Base-by-base conservation (phyloP, 768 basidiomycete genomes). In the Termitomyces sp. region DNA sequence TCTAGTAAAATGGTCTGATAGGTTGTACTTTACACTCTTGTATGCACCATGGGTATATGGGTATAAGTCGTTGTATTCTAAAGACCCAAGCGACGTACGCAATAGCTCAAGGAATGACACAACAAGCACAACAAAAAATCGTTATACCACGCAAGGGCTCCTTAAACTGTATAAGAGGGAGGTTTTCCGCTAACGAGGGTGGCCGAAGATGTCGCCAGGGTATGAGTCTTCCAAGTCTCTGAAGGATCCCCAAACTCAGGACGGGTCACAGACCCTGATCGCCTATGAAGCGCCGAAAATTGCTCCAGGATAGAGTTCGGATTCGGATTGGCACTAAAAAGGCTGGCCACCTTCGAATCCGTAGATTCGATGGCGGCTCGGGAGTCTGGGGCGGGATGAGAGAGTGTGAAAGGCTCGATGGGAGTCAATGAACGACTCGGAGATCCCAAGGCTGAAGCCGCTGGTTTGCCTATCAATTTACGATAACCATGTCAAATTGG, bases 371-470 rank as follows among this genome's bases (percentile, higher is more conserved):
- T 11, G 17, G 47, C 41, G 23, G 55, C 55, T 7, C 35, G 45
- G 11, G 55, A 56, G 23, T 17, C 27, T 17, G 47, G 38, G 23
- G 38, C n/a, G 8, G 55, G 55, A 6, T 43, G 48, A 12, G 48
- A 12, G 40, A 56, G 55, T 2, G 47, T 56, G n/a, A 56, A 56
- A 32, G 55, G 55, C 23, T 38, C 31, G 5, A 49, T 16, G 3
- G 16, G 32, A 4, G 48, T 43, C 11, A 23, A 5, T 35, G 40
- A 23, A 27, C n/a, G 47, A n/a, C n/a, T n/a, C n/a, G n/a, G n/a
- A 5, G 53, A 25, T 25, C 25, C 25, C 3, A 17, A 38, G 12
- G 16, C 25, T 40, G 9, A 6, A 12, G 4, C 27, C 1, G 12
- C 25, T 11, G 17, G 8, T 8, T 25, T 37, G 48, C 10, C 48